These are phyloP conservation scores for Azolla pinnata DNA, from an alignment of 75 land plant genomes.

Conservation along the genomic window DNA sequence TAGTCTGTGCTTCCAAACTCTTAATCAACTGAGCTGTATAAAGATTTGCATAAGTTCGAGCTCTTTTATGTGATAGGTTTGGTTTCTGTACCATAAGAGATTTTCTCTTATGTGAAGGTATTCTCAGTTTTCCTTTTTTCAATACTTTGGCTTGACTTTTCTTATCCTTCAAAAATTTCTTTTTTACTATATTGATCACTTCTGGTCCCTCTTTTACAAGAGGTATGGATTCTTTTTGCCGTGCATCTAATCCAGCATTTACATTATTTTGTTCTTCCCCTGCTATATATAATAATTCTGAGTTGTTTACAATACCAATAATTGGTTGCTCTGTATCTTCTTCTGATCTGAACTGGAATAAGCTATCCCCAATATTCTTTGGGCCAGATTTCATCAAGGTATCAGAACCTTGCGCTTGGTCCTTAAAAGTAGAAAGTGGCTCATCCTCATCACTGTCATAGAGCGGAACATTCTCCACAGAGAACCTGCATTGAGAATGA, in stretches of 20 bases:
- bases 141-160: slow-evolving; percentile 5
- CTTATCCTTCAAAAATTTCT: slow-evolving; percentile 9
- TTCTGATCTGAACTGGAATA: not conserved
- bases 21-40: slow-evolving; percentile 16
- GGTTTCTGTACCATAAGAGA: slow-evolving; percentile 24
- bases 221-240: too few relatives aligned
- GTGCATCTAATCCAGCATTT: not conserved
- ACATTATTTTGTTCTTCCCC: not conserved
- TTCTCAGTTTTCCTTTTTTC: slow-evolving; percentile 33
- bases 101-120: slow-evolving; percentile 31
- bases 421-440: slow-evolving; percentile 24
- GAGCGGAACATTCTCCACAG: slow-evolving; percentile 63
- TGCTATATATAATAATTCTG: slow-evolving; percentile 14
- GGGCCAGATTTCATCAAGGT: slow-evolving; percentile 2
- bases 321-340: slow-evolving; percentile 1
- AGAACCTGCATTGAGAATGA: slow-evolving; percentile 15
- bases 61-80: slow-evolving; percentile 21
- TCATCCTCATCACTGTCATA: slow-evolving; percentile 74
- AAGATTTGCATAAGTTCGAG: slow-evolving; percentile 19
- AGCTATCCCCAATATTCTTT: slow-evolving; percentile 10
- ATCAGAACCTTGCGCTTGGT: slow-evolving; percentile 11
- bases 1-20: slow-evolving; percentile 30
- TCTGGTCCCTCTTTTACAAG: too few relatives aligned
- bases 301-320: slow-evolving; percentile 7
- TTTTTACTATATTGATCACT: too few relatives aligned